Conservation (phyloP, 2,329 filamentous ascomycete species). For the Fusarium nurragi region DNA sequence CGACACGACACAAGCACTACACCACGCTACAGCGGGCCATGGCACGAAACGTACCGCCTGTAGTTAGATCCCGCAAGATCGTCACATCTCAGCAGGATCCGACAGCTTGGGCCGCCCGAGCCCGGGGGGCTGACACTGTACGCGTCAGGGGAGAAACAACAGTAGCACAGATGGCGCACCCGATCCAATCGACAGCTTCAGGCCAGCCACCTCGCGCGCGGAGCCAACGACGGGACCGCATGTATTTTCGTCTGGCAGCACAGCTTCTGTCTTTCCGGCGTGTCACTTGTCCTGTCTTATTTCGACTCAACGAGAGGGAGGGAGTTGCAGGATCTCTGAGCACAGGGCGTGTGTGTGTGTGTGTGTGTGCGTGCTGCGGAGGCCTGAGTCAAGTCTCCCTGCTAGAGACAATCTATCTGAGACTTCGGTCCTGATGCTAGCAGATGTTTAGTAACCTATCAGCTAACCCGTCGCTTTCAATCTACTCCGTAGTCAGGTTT, state of each 20-base stretch:
- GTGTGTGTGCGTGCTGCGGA: background rate
- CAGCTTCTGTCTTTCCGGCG: constrained; percentile 10
- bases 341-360: constrained; percentile 19
- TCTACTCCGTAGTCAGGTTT: too few relatives aligned
- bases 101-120: constrained; percentile 42
- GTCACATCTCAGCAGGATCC: constrained; percentile 41
- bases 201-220: constrained; percentile 40
- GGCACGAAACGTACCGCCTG: background rate
- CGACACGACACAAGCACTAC: constrained; percentile 19
- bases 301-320: background rate
- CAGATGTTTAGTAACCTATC: constrained; percentile 3
- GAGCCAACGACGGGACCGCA: constrained; percentile 34
- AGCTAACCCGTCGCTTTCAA: background rate
- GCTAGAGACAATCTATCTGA: constrained; percentile 40
- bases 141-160: constrained; percentile 29
- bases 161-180: constrained; percentile 22
- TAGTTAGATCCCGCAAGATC: constrained; percentile 35
- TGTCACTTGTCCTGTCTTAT: too few relatives aligned
- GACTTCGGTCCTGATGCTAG: constrained; percentile 17
- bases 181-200: constrained; percentile 30
- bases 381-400: background rate
- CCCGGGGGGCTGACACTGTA: constrained; percentile 34
- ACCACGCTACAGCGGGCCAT: background rate
- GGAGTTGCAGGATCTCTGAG: constrained; percentile 38
- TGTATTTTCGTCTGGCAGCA: constrained; percentile 44